Conservation (phyloP, 2,329 filamentous ascomycete genomes). For the Cadophora sp. region DNA sequence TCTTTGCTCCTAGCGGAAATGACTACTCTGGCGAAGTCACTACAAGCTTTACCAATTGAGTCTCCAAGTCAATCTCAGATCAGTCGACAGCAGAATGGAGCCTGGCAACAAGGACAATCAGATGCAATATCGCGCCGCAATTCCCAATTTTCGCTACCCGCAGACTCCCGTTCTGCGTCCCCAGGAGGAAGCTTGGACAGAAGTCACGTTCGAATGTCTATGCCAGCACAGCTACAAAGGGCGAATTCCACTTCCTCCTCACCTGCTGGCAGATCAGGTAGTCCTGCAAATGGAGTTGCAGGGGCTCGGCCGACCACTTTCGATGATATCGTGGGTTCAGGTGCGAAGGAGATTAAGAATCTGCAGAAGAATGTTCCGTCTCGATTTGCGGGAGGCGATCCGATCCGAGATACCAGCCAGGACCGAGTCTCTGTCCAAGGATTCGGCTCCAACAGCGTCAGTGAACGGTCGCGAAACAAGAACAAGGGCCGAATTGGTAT, state of each 20-base stretch:
- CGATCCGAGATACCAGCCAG: slow-evolving; percentile 37
- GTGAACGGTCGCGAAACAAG: slow-evolving; percentile 79
- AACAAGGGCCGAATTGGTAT: slow-evolving; percentile 81
- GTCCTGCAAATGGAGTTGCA: slow-evolving; percentile 40
- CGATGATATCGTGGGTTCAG: slow-evolving; percentile 38
- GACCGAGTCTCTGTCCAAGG: slow-evolving; percentile 71
- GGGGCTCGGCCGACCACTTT: slow-evolving; percentile 33
- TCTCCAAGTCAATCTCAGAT: slow-evolving; percentile 67
- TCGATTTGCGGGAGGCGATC: slow-evolving; percentile 33
- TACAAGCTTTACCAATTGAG: slow-evolving; percentile 78
- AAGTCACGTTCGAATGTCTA: slow-evolving; percentile 76
- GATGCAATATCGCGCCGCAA: slow-evolving; percentile 56
- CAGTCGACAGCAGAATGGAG: slow-evolving; percentile 50
- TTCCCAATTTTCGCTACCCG: slow-evolving; percentile 59
- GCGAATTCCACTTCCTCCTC: slow-evolving; percentile 40
- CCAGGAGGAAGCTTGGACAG: slow-evolving; percentile 62
- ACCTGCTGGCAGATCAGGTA: slow-evolving; percentile 47
- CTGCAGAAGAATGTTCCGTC: slow-evolving; percentile 31
- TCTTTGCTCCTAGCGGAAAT: slow-evolving; percentile 77
- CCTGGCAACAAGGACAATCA: slow-evolving; percentile 51
- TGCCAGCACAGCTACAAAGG: slow-evolving; percentile 64
- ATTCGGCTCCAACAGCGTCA: slow-evolving; percentile 73
- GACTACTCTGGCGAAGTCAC: slow-evolving; percentile 74
- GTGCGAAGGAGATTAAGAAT: slow-evolving; percentile 20
- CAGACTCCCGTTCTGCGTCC: slow-evolving; percentile 59